Base-by-base conservation (phyloP, 2,329 filamentous ascomycete species). In the Iodosphaeria phyllophila region DNA sequence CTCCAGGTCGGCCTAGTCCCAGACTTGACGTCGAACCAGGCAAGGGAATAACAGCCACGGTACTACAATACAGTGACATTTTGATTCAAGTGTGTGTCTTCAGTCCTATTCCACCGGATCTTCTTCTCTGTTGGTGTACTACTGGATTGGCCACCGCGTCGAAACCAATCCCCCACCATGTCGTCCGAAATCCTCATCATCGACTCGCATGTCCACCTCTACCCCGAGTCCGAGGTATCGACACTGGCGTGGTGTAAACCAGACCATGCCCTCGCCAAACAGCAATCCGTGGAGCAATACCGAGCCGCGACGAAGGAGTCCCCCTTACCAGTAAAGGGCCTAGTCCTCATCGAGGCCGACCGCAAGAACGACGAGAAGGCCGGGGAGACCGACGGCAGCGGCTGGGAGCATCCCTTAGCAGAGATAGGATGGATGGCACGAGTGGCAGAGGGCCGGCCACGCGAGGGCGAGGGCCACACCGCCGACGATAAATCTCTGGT, bases 141-240 rank as follows among this genome's bases (percentile, higher is more conserved):
- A n/a, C n/a, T n/a, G n/a, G n/a, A n/a, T n/a, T n/a, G n/a, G n/a
- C n/a, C n/a, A n/a, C n/a, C n/a, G n/a, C n/a, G n/a, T n/a, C n/a
- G n/a, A 20, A 20, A 11, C 18, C 3, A 4, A 6, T 11, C 6
- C 5, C 5, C 19, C 19, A 28, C 11, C 28, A 46, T 46, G 42
- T 35, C 41, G 10, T 25, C 35, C 18, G 33, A 42, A 38, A 51
- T 61, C 46, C 66, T 60, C 39, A 73, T 92, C 42, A 69, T 93
- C 48, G 84, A 93, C 56, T 75, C 80, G 19, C 86, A 93, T 57
- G 75, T 93, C 50, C 84, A 93, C 54, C 70, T 93, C 41, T 92
- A 71, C 57, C 77, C 80, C 22, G 49, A 56, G 22, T 62, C 64
- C 26, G 76, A 86, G 39, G 43, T 76, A 26, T 43, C 60, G 27